phyloP scores from a whole-genome alignment of 202 grass and related monocot genomes.

The Elaeis oleifera region DNA sequence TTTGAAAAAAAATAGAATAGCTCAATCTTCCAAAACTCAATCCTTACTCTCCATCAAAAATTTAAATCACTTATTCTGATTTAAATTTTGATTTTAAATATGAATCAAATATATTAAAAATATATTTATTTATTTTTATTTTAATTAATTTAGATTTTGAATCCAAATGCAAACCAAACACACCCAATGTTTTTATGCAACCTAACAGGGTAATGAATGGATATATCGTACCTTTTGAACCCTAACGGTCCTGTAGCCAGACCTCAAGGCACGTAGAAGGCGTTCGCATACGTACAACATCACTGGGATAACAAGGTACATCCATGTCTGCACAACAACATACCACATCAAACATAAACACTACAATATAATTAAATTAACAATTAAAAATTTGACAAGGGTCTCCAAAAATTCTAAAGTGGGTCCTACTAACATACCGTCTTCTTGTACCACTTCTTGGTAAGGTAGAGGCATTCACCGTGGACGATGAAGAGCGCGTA shows the following conservation, averaged over 20 bases:
- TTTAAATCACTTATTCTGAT: too few species aligned
- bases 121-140: too few species aligned
- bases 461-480: constrained; percentile 78
- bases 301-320: constrained; percentile 69
- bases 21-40: too few species aligned
- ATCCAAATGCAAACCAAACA: too few species aligned
- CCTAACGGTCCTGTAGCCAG: constrained; percentile 58
- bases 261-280: constrained; percentile 56
- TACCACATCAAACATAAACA: background rate
- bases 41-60: too few species aligned
- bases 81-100: too few species aligned
- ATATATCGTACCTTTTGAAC: constrained; percentile 48
- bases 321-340: constrained; percentile 56
- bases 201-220: too few species aligned
- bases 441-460: constrained; percentile 63
- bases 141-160: too few species aligned
- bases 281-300: constrained; percentile 70
- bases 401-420: background rate
- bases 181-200: too few species aligned
- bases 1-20: too few species aligned
- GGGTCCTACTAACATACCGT: constrained; percentile 36
- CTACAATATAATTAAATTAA: background rate
- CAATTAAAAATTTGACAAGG: background rate
- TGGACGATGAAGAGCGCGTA: constrained; percentile 60
- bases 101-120: too few species aligned